These are phyloP conservation scores for Crithidia expoeki DNA, from an alignment of 208 protist genomes.

Conservation along the genomic window DNA sequence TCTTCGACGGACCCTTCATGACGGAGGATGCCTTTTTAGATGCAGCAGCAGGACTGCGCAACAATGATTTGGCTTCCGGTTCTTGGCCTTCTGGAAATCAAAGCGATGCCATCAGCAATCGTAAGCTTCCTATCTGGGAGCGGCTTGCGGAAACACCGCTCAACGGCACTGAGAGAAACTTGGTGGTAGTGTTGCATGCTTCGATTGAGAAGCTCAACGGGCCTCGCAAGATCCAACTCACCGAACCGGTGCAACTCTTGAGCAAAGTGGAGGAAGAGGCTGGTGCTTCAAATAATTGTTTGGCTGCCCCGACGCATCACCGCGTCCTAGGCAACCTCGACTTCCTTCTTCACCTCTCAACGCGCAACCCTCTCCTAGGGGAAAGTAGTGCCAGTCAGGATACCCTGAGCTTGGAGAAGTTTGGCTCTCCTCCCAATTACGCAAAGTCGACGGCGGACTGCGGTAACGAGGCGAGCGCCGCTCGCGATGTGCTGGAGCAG, in stretches of 20 bases:
- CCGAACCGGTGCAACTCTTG: slow-evolving; percentile 15
- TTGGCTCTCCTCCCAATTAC: background rate
- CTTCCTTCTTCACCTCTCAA: slow-evolving; percentile 29
- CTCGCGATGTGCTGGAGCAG: slow-evolving; percentile 28
- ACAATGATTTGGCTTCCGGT: background rate
- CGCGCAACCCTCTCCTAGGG: background rate
- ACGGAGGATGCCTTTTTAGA: slow-evolving; percentile 8
- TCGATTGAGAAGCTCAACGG: slow-evolving; percentile 45
- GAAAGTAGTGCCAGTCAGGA: slow-evolving; percentile 11
- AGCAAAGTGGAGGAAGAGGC: background rate
- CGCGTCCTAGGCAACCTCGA: slow-evolving; percentile 28
- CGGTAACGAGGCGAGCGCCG: background rate
- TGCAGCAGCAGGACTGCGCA: background rate
- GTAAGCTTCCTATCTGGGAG: slow-evolving; percentile 5
- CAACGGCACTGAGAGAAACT: background rate
- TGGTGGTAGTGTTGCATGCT: slow-evolving; percentile 31
- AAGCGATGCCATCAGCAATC: background rate
- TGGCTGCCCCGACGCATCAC: too few species aligned
- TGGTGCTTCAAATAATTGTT: too few species aligned
- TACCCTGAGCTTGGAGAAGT: slow-evolving; percentile 2
- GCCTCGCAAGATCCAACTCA: slow-evolving; percentile 28
- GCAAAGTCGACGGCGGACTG: background rate
- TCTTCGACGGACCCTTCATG: slow-evolving; percentile 37
- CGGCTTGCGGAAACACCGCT: background rate
- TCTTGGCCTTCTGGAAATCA: background rate